Percentiles rank a stretch among this genome's conserved stretches.
Evolutionary conservation across 257 asterid genomes (phyloP).

Genomic region (Przewalskia tangutica): DNA sequence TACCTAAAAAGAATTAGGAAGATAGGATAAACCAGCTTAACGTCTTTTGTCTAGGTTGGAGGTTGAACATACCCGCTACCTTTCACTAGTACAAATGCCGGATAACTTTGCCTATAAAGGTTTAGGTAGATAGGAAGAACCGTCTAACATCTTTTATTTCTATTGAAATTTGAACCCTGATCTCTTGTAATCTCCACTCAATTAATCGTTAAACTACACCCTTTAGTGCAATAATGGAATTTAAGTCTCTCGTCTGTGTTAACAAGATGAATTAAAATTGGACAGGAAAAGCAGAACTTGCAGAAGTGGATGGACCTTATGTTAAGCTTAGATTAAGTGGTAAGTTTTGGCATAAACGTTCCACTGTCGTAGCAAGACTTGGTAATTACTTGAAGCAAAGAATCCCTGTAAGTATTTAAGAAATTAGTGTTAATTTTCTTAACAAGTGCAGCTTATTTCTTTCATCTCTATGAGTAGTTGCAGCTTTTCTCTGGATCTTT

Average conservation of each 20-base stretch:
- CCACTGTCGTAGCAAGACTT: slow-evolving; percentile 61
- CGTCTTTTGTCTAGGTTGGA: too few relatives aligned
- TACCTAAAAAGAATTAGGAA: too few relatives aligned
- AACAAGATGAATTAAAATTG: neutral
- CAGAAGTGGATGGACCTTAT: slow-evolving; percentile 84
- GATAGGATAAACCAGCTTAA: too few relatives aligned
- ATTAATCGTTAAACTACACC: too few relatives aligned
- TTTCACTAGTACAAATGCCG: too few relatives aligned
- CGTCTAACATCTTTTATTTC: neutral
- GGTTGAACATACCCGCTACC: too few relatives aligned
- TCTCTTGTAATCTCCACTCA: too few relatives aligned
- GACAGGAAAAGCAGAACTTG: slow-evolving; percentile 77
- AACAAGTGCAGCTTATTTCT: neutral
- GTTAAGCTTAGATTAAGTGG: slow-evolving; percentile 80
- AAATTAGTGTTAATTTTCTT: neutral
- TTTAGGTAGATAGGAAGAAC: too few relatives aligned
- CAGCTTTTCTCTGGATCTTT: neutral
- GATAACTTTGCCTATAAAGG: too few relatives aligned
- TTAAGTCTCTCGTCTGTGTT: neutral
- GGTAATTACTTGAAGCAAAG: slow-evolving; percentile 94
- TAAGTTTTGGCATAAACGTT: slow-evolving; percentile 75
- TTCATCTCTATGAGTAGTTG: neutral
- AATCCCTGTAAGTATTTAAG: slow-evolving; percentile 53
- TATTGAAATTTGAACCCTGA: neutral
- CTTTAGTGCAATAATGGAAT: neutral